Conservation (phyloP, 2,329 filamentous ascomycete genomes). For the Stemphylium lycopersici region DNA sequence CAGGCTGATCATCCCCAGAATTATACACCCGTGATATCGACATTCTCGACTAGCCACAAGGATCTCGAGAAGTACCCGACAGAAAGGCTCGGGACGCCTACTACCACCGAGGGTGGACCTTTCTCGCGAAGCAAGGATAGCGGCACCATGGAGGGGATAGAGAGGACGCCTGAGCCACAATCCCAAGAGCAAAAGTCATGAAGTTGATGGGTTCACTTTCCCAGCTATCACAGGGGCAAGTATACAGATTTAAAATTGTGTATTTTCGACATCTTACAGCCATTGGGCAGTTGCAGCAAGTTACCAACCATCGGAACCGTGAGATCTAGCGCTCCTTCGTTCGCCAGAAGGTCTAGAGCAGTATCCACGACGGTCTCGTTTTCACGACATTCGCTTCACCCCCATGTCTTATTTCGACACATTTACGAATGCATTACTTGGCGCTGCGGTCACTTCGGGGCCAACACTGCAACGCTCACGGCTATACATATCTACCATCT, state of each 20-base stretch:
- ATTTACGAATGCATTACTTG: constrained; percentile 26
- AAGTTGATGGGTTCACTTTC: background rate
- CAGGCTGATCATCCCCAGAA: constrained; percentile 43
- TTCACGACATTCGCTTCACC: constrained; percentile 43
- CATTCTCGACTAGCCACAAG: constrained; percentile 59
- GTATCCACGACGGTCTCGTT: background rate
- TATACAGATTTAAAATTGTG: background rate
- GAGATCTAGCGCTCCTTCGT: background rate
- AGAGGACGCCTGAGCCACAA: constrained; percentile 23
- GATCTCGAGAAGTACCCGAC: constrained; percentile 56
- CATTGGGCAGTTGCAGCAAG: background rate
- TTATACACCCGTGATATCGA: constrained; percentile 56
- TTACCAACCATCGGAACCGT: background rate
- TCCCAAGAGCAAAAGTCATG: constrained; percentile 20
- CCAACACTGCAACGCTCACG: background rate
- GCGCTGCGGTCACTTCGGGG: background rate
- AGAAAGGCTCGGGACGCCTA: constrained; percentile 49
- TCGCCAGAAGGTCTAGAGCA: background rate
- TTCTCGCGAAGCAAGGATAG: constrained; percentile 28
- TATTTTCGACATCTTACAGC: background rate
- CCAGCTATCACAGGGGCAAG: background rate
- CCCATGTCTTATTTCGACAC: constrained; percentile 35
- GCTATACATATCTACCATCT: background rate
- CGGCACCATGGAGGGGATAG: constrained; percentile 37
- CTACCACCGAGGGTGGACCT: constrained; percentile 31